A percentile compares a stretch with the other conserved stretches of the same genome.
phyloP scores from a whole-genome alignment of 2,329 filamentous ascomycete genomes.

The Fusarium oxysporum region DNA sequence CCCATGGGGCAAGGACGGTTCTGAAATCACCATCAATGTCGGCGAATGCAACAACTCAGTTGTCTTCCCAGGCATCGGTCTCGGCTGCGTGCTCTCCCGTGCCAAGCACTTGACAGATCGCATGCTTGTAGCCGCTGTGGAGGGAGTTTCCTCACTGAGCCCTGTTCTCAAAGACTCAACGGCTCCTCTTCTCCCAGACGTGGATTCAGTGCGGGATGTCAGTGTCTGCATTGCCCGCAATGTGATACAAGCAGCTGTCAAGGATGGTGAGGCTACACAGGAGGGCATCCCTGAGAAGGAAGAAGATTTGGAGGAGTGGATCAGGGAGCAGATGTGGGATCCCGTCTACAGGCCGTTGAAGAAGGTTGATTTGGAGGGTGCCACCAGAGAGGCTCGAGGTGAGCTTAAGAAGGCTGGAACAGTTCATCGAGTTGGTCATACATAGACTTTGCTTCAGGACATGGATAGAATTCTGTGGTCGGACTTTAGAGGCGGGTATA shows the following conservation, averaged over 20 bases:
- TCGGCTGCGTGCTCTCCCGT: slow-evolving; percentile 79
- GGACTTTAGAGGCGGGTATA: neutral
- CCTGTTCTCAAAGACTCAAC: slow-evolving; percentile 74
- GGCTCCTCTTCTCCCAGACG: slow-evolving; percentile 79
- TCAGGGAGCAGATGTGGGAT: slow-evolving; percentile 84
- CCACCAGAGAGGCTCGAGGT: slow-evolving; percentile 66
- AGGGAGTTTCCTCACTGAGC: slow-evolving; percentile 76
- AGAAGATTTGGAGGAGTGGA: slow-evolving; percentile 74
- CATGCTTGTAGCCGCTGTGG: slow-evolving; percentile 85
- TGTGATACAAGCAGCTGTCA: slow-evolving; percentile 77
- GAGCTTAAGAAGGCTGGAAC: slow-evolving; percentile 49
- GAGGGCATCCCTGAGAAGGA: slow-evolving; percentile 70
- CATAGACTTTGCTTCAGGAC: neutral
- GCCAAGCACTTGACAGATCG: slow-evolving; percentile 75
- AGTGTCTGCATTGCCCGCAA: slow-evolving; percentile 81
- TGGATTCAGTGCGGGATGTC: slow-evolving; percentile 78
- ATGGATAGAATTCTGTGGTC: neutral
- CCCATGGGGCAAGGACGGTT: slow-evolving; percentile 61
- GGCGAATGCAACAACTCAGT: slow-evolving; percentile 93
- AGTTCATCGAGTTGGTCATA: slow-evolving; percentile 38
- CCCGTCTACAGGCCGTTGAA: slow-evolving; percentile 74
- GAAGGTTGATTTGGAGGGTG: slow-evolving; percentile 63
- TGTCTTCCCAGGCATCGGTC: slow-evolving; percentile 86
- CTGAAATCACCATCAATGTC: slow-evolving; percentile 59
- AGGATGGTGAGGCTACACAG: slow-evolving; percentile 75